Evolutionary conservation across 495 filamentous ascomycete species (phyloP), one percentile per base, ranked within the genome.

Genomic region (Rusavskia elegans): DNA sequence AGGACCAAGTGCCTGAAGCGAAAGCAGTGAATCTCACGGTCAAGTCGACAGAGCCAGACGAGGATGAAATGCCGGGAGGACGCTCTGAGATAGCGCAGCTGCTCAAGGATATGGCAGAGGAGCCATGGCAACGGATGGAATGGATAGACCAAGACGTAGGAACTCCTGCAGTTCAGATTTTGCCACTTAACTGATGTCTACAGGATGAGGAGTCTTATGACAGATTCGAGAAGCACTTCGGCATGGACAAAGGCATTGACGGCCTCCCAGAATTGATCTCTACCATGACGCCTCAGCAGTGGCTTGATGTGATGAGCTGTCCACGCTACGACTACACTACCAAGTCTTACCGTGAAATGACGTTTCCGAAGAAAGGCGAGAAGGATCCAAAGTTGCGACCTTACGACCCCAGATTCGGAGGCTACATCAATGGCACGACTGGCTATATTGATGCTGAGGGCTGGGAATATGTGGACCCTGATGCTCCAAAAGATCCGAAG

Each of bases 71-170:
- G 54, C 51, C 54, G 19, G 54, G 53, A 16, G 56, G 53, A 6
- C 68, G 70, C 35, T 69, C 66, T 19, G 71, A 71, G 7, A 81
- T 78, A 52, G 63, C 74, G 36, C 71, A 78, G 44, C 65, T 80
- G 0, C 62, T 83, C 50, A 71, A 75, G 53, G 67, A 68, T 30
- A 79, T 80, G 57, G 78, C 84, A 57, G 78, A 82, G 49, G 84
- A 89, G 55, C 68, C 71, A 53, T 89, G 84, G 84, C 73, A 69
- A 49, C 64, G 64, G 29, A 67, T 83, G 56, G 67, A 73, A 32
- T 88, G 82, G 71, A 59, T 81, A 45, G 84, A 88, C 61, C 80
- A 84, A 48, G 80, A 85, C 61, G 78, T 80, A 63, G 55, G 68
- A 54, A n/a, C 4, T 11, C 9, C 44, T 5, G 21, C 44, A 25